Conservation (phyloP, 2,329 filamentous ascomycete species). For the Metarhizium anisopliae region DNA sequence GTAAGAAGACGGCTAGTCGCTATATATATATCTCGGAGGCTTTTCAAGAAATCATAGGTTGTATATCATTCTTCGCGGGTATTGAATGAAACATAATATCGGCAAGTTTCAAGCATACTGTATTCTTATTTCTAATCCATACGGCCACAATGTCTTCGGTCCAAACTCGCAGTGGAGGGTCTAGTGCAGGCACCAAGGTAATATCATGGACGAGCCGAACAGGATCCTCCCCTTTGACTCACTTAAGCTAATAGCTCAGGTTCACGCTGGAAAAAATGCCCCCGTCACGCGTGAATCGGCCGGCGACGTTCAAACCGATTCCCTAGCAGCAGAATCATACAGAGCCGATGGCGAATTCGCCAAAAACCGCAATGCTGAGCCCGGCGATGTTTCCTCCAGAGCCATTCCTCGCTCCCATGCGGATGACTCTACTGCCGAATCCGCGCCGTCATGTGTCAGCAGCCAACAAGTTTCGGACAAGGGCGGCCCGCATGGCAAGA, state of each 20-base stretch:
- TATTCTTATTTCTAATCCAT: background rate
- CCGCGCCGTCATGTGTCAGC: conserved; percentile 30
- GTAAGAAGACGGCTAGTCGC: background rate
- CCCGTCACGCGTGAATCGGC: conserved; percentile 49
- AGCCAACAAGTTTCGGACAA: conserved; percentile 22
- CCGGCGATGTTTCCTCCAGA: conserved; percentile 11
- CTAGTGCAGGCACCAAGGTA: conserved; percentile 8
- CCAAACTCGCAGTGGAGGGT: background rate
- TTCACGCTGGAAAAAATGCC: conserved; percentile 36
- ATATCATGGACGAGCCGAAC: background rate
- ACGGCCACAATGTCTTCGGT: background rate
- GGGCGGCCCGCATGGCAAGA: conserved; percentile 33
- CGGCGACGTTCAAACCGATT: conserved; percentile 57
- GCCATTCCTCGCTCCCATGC: conserved; percentile 11
- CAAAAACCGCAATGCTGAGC: conserved; percentile 42
- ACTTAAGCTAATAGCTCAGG: conserved; percentile 22
- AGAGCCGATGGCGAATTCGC: conserved; percentile 50
- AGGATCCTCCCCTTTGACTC: too few relatives aligned
- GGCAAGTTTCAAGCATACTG: background rate
- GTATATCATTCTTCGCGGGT: background rate
- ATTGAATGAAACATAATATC: background rate
- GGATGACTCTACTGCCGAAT: conserved; percentile 6
- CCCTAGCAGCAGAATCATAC: conserved; percentile 67
- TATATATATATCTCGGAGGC: background rate
- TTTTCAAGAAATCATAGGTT: background rate